phyloP scores from a whole-genome alignment of 2,329 filamentous ascomycete genomes.

The Colletotrichum euphorbiae region DNA sequence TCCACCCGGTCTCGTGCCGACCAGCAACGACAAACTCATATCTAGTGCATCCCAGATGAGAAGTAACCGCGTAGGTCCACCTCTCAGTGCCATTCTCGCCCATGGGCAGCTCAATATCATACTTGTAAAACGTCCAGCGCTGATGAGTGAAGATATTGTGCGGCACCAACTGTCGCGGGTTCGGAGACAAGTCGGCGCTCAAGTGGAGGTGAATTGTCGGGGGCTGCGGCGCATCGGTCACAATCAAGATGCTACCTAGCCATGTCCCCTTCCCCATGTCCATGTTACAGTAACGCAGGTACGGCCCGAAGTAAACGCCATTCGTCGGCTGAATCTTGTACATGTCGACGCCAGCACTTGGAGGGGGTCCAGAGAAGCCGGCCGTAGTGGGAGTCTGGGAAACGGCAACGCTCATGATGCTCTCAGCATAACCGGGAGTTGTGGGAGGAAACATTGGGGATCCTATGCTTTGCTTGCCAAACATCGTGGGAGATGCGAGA shows the following conservation, averaged over 20 bases:
- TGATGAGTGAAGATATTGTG: slow-evolving; percentile 89
- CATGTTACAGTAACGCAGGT: slow-evolving; percentile 97
- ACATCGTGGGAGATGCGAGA: slow-evolving; percentile 72
- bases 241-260: slow-evolving; percentile 92
- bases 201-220: slow-evolving; percentile 97
- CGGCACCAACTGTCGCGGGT: slow-evolving; percentile 86
- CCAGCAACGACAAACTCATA: slow-evolving; percentile 98
- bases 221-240: slow-evolving; percentile 90
- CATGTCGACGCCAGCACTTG: slow-evolving; percentile 88
- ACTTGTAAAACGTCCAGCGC: slow-evolving; percentile 95
- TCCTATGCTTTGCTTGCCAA: slow-evolving; percentile 75
- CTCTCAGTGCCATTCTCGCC: slow-evolving; percentile 81
- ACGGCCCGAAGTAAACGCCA: slow-evolving; percentile 97
- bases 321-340: slow-evolving; percentile 96
- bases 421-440: slow-evolving; percentile 86
- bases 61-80: slow-evolving; percentile 99
- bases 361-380: slow-evolving; percentile 91
- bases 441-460: slow-evolving; percentile 88
- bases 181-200: slow-evolving; percentile 90
- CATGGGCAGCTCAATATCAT: slow-evolving; percentile 92
- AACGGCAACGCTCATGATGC: slow-evolving; percentile 83
- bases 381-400: slow-evolving; percentile 79
- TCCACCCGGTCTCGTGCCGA: slow-evolving; percentile 90
- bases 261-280: slow-evolving; percentile 90
- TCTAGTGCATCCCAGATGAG: slow-evolving; percentile 94